Evolutionary conservation across 805 yeast genomes (phyloP), one percentile per base, ranked within the genome.

Genomic region (Saccharomycopsis schoenii): DNA sequence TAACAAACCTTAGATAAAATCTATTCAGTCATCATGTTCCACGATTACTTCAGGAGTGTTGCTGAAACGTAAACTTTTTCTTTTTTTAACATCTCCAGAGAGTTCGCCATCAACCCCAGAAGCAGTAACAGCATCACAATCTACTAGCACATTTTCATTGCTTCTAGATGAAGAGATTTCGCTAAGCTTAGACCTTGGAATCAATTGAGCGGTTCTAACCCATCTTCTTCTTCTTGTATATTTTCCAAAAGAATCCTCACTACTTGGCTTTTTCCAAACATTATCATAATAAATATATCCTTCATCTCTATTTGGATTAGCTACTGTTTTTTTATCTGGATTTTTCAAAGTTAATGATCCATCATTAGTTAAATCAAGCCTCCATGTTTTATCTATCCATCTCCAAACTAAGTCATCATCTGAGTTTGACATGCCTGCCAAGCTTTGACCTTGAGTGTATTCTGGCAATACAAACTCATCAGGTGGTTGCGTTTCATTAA

Each of bases 361-460:
- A 70, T 89, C 96, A 67, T 89, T 90, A 14, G 96, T 86, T 66
- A 89, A 76, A 73, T 93, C 99, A 62, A 92, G 77, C 67, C 92
- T 77, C 99, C 99, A 93, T 0, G 91, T 81, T 69, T 83, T 83
- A 72, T 94, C 98, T 19, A 92, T 89, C 98, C 98, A 94, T 70
- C 88, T 81, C 98, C 98, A 94, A 21, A 79, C 77, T 78, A 92
- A 84, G 8, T 88, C 89, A 19, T 77, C 80, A 51, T 86, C 83
- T 12, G 52, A 47, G 10, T 47, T 47, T 4, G 52, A 15, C 52
- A 47, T 47, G 11, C 52, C 52, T 4, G 52, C 52, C 52, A 47
- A 47, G 8, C 52, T 47, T 47, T 47, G 52, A 21, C 52, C 52
- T 25, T 47, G 52, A 61, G 80, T 74, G 63, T 74, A 80, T 62